Conservation (phyloP, 164 flowering plant genomes). For the Magnolia kwangsiensis region DNA sequence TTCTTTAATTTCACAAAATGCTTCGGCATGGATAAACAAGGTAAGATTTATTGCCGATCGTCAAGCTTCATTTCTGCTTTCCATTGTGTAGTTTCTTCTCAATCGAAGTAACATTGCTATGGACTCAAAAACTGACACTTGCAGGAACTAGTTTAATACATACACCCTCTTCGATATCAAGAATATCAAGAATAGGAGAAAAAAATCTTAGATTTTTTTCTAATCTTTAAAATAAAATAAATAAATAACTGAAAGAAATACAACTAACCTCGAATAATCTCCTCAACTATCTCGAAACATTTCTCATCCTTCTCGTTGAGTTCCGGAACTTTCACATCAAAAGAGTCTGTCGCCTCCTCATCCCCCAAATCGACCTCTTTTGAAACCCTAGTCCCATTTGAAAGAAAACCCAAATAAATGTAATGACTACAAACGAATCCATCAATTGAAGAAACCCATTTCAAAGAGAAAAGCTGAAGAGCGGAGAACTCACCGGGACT, state of each 20-base stretch:
- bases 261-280: slow-evolving; percentile 44
- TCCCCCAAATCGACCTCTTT: slow-evolving; percentile 11
- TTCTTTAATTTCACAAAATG: no score
- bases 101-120: no score
- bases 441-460: background rate
- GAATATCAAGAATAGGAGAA: background rate
- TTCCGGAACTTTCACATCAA: slow-evolving; percentile 26
- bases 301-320: slow-evolving; percentile 40
- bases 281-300: slow-evolving; percentile 37
- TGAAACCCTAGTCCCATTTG: slow-evolving; percentile 13
- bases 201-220: background rate
- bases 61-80: no score
- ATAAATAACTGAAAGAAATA: background rate
- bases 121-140: no score
- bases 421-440: background rate
- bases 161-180: background rate
- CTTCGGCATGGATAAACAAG: no score
- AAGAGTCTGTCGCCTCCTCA: slow-evolving; percentile 21
- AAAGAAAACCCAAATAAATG: slow-evolving; percentile 8
- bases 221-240: no score
- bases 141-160: background rate
- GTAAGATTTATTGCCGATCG: no score
- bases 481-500: slow-evolving; percentile 20
- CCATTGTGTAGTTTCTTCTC: no score
- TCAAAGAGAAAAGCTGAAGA: background rate